Conservation (phyloP, 2,329 filamentous ascomycete genomes). For the Alternaria atra region DNA sequence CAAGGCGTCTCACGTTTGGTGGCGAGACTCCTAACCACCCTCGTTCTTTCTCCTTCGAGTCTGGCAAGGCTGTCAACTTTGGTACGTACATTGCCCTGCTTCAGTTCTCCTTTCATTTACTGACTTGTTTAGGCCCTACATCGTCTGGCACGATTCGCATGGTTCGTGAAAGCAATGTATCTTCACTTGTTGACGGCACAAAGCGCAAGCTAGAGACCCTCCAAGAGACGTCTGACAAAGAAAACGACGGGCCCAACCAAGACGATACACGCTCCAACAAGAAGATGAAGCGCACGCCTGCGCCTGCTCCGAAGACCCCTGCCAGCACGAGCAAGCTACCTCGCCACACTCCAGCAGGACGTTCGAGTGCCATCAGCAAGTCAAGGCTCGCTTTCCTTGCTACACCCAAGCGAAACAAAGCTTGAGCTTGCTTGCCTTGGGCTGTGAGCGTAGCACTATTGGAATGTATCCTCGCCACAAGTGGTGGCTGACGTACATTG, state of each 20-base stretch:
- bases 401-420: slow-evolving; percentile 49
- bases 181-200: slow-evolving; percentile 44
- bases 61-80: slow-evolving; percentile 57
- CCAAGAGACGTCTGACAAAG: slow-evolving; percentile 53
- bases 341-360: slow-evolving; percentile 40
- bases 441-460: not conserved
- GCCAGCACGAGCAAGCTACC: slow-evolving; percentile 42
- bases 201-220: slow-evolving; percentile 57
- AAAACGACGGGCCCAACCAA: slow-evolving; percentile 49
- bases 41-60: slow-evolving; percentile 60
- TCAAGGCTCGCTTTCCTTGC: slow-evolving; percentile 51
- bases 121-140: slow-evolving; percentile 39
- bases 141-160: slow-evolving; percentile 52
- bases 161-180: slow-evolving; percentile 56
- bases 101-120: not conserved
- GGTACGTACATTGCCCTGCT: slow-evolving; percentile 14
- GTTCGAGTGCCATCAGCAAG: slow-evolving; percentile 46
- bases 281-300: slow-evolving; percentile 40
- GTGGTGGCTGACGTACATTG: not conserved
- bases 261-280: slow-evolving; percentile 46
- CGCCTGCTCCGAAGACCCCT: slow-evolving; percentile 41
- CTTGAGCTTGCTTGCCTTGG: slow-evolving; percentile 17
- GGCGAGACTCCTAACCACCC: slow-evolving; percentile 41
- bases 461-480: not conserved
- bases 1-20: slow-evolving; percentile 49